Evolutionary conservation across 164 flowering plant genomes (phyloP).

Genomic region (Umbilicus rupestris): DNA sequence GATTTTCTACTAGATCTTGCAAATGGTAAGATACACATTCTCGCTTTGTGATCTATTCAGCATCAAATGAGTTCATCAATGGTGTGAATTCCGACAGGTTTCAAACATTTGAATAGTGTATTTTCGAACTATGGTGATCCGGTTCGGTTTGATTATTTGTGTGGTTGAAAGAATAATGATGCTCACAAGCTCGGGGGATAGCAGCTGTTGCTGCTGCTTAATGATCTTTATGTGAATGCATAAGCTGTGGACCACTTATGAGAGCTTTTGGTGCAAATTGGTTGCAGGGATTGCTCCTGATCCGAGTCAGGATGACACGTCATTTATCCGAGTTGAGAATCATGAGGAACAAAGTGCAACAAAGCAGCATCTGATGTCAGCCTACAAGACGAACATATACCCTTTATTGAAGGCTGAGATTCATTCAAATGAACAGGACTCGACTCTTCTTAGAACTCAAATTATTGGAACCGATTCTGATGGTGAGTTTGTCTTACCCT

Average conservation of each 20-base stretch:
- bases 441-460: conserved; percentile 9
- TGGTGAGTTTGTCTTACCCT: not conserved
- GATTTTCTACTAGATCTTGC: conserved; percentile 92
- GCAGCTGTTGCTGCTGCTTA: not conserved
- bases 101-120: not conserved
- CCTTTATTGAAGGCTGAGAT: conserved; percentile 46
- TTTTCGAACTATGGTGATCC: not conserved
- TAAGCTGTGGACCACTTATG: not conserved
- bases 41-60: not conserved
- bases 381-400: conserved; percentile 49
- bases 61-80: not conserved
- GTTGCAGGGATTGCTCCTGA: conserved; percentile 52
- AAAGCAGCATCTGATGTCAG: conserved; percentile 43
- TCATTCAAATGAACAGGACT: conserved; percentile 13
- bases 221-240: not conserved
- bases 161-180: not conserved
- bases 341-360: conserved; percentile 41
- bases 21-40: conserved; percentile 43
- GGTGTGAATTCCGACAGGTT: not conserved
- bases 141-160: not conserved
- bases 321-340: conserved; percentile 26
- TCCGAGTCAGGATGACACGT: conserved; percentile 27
- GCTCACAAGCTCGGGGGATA: not conserved
- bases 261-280: not conserved
- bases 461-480: conserved; percentile 24